These are phyloP conservation scores for Acer saccharum DNA, from an alignment of 345 rosid genomes.

Conservation along the genomic window DNA sequence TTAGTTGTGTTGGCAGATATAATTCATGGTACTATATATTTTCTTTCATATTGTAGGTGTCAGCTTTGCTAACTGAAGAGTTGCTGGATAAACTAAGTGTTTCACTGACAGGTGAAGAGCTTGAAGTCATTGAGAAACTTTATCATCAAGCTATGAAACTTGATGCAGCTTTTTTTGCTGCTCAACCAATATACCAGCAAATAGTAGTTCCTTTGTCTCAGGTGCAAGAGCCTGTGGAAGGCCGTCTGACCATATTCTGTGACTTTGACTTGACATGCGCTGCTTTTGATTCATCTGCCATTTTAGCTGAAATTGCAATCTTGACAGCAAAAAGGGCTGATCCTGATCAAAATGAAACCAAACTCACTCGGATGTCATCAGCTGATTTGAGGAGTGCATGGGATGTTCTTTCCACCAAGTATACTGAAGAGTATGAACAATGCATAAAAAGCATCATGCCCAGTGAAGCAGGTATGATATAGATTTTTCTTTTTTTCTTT, in stretches of 20 bases:
- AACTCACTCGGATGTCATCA: constrained; percentile 40
- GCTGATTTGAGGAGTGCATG: constrained; percentile 48
- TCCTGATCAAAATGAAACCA: constrained; percentile 29
- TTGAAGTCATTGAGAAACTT: constrained; percentile 50
- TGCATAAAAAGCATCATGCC: constrained; percentile 46
- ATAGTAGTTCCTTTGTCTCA: constrained; percentile 42
- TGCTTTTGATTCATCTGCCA: constrained; percentile 58
- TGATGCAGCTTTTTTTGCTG: constrained; percentile 44
- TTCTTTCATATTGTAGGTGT: constrained; percentile 39
- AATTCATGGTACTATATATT: constrained; percentile 9
- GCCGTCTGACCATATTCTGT: constrained; percentile 42
- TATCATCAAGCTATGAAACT: constrained; percentile 55
- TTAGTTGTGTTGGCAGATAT: not conserved
- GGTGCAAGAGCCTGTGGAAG: constrained; percentile 33
- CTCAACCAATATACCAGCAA: constrained; percentile 43
- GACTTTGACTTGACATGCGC: constrained; percentile 68
- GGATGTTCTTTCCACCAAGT: constrained; percentile 47
- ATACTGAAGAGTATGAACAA: constrained; percentile 49
- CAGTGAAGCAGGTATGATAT: constrained; percentile 30
- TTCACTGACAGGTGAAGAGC: constrained; percentile 58
- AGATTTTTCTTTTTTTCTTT: not conserved
- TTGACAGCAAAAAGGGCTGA: constrained; percentile 44
- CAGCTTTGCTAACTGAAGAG: constrained; percentile 50
- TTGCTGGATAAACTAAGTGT: constrained; percentile 56
- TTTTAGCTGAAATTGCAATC: constrained; percentile 63